Evolutionary conservation across 352 stramenopile genomes (phyloP).

Genomic region (Phytophthora litchii): DNA sequence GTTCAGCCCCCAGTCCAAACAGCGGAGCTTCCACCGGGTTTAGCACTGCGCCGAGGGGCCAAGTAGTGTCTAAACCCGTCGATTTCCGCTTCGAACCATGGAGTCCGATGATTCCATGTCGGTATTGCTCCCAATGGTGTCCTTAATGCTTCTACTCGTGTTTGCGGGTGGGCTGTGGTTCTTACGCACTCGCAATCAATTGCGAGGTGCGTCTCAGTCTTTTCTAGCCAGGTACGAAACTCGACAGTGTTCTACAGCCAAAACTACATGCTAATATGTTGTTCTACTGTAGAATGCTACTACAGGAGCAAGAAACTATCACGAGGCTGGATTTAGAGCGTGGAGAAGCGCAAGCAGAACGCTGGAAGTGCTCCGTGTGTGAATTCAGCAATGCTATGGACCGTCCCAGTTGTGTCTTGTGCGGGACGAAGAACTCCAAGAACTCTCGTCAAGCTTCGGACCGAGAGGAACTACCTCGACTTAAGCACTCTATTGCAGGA

Average conservation of each 20-base stretch:
- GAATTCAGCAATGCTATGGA: constrained; percentile 82
- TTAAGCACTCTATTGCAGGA: constrained; percentile 41
- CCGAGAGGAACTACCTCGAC: constrained; percentile 27
- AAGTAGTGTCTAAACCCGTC: constrained; percentile 7
- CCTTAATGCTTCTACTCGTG: constrained; percentile 69
- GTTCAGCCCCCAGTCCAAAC: constrained; percentile 4
- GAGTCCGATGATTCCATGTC: constrained; percentile 55
- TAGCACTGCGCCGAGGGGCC: constrained; percentile 5
- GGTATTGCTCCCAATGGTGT: constrained; percentile 72
- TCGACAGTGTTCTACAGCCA: background rate
- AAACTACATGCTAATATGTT: constrained; percentile 6
- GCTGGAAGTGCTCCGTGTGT: constrained; percentile 79
- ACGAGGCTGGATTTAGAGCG: constrained; percentile 80
- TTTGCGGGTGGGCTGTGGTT: constrained; percentile 71
- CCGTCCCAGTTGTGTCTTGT: constrained; percentile 65
- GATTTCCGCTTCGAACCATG: constrained; percentile 12
- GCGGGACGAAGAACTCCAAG: constrained; percentile 70
- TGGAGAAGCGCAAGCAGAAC: constrained; percentile 60
- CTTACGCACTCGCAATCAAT: constrained; percentile 53
- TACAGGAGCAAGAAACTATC: constrained; percentile 61
- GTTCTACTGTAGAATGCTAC: constrained; percentile 44
- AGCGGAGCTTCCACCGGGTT: constrained; percentile 4
- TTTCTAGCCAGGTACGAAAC: constrained; percentile 48
- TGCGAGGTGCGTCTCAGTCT: constrained; percentile 42
- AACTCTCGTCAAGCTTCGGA: constrained; percentile 5